Evolutionary conservation across 2,329 filamentous ascomycete genomes (phyloP), one percentile per base, ranked within the genome.

Genomic region (Aspergillus udagawae): DNA sequence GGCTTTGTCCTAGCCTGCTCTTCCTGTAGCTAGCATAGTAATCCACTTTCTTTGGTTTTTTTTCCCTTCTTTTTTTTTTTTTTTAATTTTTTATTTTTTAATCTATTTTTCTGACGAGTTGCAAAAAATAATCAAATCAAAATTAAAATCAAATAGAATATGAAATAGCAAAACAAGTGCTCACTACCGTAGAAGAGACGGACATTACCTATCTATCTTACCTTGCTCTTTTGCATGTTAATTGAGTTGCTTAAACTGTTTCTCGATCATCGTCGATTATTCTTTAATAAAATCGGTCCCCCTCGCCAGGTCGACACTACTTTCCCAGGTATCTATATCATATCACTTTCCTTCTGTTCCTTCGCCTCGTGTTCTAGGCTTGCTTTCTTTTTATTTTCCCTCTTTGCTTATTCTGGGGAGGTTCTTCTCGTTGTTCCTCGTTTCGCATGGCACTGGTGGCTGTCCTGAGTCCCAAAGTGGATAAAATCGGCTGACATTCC

Each of bases 401-500:
- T 35, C 12, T 17, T 35, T 48, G 42, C 29, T 41, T 45, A 42
- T 55, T 48, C 32, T 17, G 14, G 14, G 5, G 32, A 7, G 32
- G 32, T 44, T 44, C 41, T 21, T 9, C 21, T 23, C 41, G 21
- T 44, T 44, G 20, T 20, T 44, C 21, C 32, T 56, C 17, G 47
- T 56, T 42, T 63, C 53, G 51, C 45, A 61, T 61, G 61, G 61
- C 56, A 59, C 41, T 42, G 47, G 60, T 60, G 54, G 54, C 58
- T 58, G 49, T 53, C 32, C 14, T 38, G 32, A 51, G 53, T 55
- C 54, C 55, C 52, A 52, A 49, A 54, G 61, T 63, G 61, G 58
- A 59, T 60, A 54, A 57, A 54, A 60, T 63, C 61, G 60, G 60
- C 62, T 63, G 59, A 61, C 59, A 61, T 59, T 61, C 57, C 58